Conservation (phyloP, 192 early-diverging fungal genomes). For the Pilaira anomala region DNA sequence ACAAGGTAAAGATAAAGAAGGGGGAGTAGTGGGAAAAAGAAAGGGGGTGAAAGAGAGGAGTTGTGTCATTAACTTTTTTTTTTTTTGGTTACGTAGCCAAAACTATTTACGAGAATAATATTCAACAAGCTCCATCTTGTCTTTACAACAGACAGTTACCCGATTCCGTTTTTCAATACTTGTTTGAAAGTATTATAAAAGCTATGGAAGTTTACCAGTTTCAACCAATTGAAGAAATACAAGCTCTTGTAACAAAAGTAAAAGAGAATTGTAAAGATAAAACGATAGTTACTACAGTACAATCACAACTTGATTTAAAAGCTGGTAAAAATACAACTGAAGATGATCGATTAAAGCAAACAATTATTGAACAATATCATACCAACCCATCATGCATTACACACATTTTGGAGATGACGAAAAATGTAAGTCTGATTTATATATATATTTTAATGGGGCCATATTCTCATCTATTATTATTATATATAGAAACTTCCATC, state of each 20-base stretch:
- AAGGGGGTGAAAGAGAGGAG: not conserved
- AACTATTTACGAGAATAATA: constrained; percentile 10
- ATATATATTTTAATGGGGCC: not conserved
- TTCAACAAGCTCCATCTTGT: constrained; percentile 22
- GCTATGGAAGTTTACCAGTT: not conserved
- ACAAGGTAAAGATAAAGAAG: no score
- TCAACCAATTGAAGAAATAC: not conserved
- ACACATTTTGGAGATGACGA: constrained; percentile 69
- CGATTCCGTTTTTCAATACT: constrained; percentile 53
- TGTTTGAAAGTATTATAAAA: constrained; percentile 52
- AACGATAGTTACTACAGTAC: not conserved
- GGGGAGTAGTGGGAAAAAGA: no score
- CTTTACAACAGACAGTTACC: constrained; percentile 42
- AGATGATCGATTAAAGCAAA: constrained; percentile 50
- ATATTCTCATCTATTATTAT: not conserved
- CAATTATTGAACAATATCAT: constrained; percentile 66
- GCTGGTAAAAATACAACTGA: not conserved
- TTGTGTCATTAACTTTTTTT: constrained; percentile 2
- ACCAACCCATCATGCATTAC: constrained; percentile 53
- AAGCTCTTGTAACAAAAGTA: constrained; percentile 3
- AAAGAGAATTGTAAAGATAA: not conserved
- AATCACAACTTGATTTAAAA: constrained; percentile 1
- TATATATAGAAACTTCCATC: constrained; percentile 37
- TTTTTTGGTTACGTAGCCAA: constrained; percentile 9
- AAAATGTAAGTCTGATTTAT: constrained; percentile 50